Percentiles rank a stretch among this genome's conserved stretches.
phyloP scores from a whole-genome alignment of 768 basidiomycete species.

The Fomitopsis serialis region DNA sequence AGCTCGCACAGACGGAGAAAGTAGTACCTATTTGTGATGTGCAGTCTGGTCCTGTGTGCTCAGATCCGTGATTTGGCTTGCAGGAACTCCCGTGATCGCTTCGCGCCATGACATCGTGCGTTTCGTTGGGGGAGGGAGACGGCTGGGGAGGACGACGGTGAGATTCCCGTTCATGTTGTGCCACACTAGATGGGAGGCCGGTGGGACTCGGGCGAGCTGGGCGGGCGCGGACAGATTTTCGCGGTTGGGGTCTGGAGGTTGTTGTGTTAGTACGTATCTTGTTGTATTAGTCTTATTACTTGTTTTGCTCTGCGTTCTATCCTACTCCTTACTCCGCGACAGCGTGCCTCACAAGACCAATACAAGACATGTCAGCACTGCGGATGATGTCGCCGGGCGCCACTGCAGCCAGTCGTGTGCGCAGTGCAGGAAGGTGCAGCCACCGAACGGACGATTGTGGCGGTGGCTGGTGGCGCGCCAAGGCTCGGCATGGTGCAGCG shows the following conservation, averaged over 20 bases:
- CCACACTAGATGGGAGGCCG: too few relatives aligned
- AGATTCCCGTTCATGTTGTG: too few relatives aligned
- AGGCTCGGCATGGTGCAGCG: not conserved
- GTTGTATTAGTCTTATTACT: not conserved
- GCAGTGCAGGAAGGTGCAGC: too few relatives aligned
- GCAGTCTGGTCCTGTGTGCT: constrained; percentile 1
- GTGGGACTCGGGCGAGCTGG: not conserved
- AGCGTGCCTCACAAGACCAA: too few relatives aligned
- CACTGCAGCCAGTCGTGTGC: too few relatives aligned
- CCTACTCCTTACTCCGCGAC: too few relatives aligned
- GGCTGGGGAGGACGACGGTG: too few relatives aligned
- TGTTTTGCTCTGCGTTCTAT: not conserved
- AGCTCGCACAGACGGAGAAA: constrained; percentile 32
- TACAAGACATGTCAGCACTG: too few relatives aligned
- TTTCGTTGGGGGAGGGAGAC: too few relatives aligned
- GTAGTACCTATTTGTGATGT: not conserved
- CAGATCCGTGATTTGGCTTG: not conserved
- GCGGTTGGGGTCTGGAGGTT: not conserved
- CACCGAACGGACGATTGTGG: not conserved
- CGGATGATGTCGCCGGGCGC: too few relatives aligned
- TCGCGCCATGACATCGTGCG: not conserved
- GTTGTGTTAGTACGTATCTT: not conserved
- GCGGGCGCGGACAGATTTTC: not conserved
- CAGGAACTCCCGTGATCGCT: not conserved
- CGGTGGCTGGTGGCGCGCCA: not conserved